Evolutionary conservation across 805 yeast genomes (phyloP).

Genomic region (Schwanniomyces vanrijiae): DNA sequence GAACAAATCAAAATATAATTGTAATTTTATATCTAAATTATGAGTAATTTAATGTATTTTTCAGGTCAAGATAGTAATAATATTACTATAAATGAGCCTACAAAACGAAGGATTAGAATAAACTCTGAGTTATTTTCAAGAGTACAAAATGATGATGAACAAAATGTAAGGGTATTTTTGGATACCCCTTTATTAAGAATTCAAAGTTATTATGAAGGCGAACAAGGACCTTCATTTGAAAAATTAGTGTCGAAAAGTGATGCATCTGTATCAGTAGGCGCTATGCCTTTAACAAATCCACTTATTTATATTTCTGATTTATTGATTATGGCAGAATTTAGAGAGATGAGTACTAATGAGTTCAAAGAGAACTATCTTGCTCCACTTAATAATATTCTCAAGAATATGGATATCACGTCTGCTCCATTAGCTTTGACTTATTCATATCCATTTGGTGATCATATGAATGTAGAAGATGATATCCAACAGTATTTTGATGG

Average conservation of each 20-base stretch:
- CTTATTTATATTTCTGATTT: neutral
- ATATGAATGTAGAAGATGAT: neutral
- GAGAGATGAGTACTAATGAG: constrained; percentile 2
- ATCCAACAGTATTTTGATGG: constrained; percentile 2
- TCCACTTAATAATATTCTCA: constrained; percentile 3
- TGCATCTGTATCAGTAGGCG: constrained; percentile 2
- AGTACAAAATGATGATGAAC: neutral
- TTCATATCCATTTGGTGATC: constrained; percentile 1
- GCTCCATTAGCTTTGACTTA: neutral
- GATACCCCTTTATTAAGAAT: constrained; percentile 1
- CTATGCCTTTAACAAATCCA: neutral
- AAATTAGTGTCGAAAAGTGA: neutral
- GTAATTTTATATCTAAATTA: neutral
- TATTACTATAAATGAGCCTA: constrained; percentile 2
- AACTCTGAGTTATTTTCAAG: neutral
- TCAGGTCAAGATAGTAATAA: constrained; percentile 2
- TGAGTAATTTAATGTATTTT: constrained; percentile 4
- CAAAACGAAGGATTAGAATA: neutral
- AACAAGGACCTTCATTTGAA: neutral
- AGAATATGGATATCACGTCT: neutral
- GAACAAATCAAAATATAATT: neutral
- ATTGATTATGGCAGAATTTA: constrained; percentile 1
- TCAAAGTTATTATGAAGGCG: neutral
- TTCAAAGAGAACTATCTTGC: constrained; percentile 3
- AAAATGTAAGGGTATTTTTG: constrained; percentile 1